These are phyloP conservation scores for Pseudocercospora pini-densiflorae DNA, from an alignment of 2,329 filamentous ascomycete genomes.

Conservation along the genomic window DNA sequence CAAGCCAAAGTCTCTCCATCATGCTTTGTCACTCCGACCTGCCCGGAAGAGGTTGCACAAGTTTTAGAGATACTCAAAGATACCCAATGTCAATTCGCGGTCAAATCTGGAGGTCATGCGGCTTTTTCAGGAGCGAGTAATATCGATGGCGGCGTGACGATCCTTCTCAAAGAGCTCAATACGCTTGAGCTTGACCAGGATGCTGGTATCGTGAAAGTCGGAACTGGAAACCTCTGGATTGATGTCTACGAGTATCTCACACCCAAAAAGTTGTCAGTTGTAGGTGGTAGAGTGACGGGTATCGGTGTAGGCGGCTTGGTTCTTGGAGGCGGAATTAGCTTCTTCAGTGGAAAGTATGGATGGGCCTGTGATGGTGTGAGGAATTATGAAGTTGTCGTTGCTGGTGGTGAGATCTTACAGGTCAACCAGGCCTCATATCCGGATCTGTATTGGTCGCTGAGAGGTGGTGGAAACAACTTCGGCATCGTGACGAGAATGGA, in stretches of 20 bases:
- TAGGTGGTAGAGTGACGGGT: slow-evolving; percentile 32
- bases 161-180: slow-evolving; percentile 32
- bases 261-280: slow-evolving; percentile 25
- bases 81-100: slow-evolving; percentile 34
- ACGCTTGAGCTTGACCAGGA: slow-evolving; percentile 24
- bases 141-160: slow-evolving; percentile 33
- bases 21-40: slow-evolving; percentile 24
- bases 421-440: slow-evolving; percentile 26
- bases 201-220: slow-evolving; percentile 13
- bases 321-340: slow-evolving; percentile 39
- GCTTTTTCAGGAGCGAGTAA: slow-evolving; percentile 32
- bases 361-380: slow-evolving; percentile 38
- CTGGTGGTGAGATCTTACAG: slow-evolving; percentile 30
- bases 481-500: slow-evolving; percentile 37
- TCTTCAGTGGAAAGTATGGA: slow-evolving; percentile 34
- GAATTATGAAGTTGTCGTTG: slow-evolving; percentile 36
- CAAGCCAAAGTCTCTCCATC: slow-evolving; percentile 20
- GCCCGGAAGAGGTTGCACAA: slow-evolving; percentile 18
- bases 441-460: slow-evolving; percentile 34
- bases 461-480: slow-evolving; percentile 37
- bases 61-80: slow-evolving; percentile 15
- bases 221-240: slow-evolving; percentile 27
- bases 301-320: slow-evolving; percentile 38
- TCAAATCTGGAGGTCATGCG: slow-evolving; percentile 37
- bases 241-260: slow-evolving; percentile 29